These are phyloP conservation scores for Aquilaria yunnanensis DNA, from an alignment of 345 rosid genomes.

Conservation along the genomic window DNA sequence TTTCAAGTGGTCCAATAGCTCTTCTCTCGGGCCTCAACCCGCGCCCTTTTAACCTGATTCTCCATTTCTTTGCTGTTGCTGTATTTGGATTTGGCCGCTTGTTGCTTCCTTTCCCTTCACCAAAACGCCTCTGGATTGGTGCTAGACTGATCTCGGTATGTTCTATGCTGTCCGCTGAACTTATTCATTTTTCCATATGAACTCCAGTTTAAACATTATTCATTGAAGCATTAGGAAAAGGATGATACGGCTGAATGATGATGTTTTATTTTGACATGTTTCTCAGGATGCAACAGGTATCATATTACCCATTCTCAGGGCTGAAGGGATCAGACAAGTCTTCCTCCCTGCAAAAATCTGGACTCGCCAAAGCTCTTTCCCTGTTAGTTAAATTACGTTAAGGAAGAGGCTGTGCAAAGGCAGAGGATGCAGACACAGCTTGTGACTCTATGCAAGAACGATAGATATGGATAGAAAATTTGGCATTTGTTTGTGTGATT, in stretches of 20 bases:
- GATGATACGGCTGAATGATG: not conserved
- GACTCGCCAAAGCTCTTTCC: too few relatives aligned
- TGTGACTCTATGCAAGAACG: too few relatives aligned
- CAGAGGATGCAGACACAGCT: too few relatives aligned
- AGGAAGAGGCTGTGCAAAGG: too few relatives aligned
- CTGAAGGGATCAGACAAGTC: slow-evolving; percentile 13
- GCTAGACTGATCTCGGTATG: slow-evolving; percentile 24
- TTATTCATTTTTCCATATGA: not conserved
- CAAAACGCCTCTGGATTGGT: slow-evolving; percentile 25
- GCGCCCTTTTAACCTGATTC: slow-evolving; percentile 21
- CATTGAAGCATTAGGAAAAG: not conserved
- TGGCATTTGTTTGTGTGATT: too few relatives aligned
- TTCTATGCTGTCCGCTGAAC: not conserved
- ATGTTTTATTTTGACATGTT: not conserved
- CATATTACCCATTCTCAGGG: slow-evolving; percentile 3
- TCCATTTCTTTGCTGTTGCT: slow-evolving; percentile 32
- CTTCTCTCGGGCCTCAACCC: slow-evolving; percentile 36
- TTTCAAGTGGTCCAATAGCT: slow-evolving; percentile 27
- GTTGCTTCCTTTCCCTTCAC: slow-evolving; percentile 28
- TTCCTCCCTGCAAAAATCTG: slow-evolving; percentile 10
- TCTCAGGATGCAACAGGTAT: slow-evolving; percentile 10
- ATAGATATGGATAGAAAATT: too few relatives aligned
- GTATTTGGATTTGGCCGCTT: slow-evolving; percentile 23
- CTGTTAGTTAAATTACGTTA: too few relatives aligned
- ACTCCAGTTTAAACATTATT: too few relatives aligned